Percentiles rank a stretch among this genome's conserved stretches.
These are phyloP conservation scores for Lolium multiflorum DNA, from an alignment of 176 grass and related monocot species.

Conservation along the genomic window DNA sequence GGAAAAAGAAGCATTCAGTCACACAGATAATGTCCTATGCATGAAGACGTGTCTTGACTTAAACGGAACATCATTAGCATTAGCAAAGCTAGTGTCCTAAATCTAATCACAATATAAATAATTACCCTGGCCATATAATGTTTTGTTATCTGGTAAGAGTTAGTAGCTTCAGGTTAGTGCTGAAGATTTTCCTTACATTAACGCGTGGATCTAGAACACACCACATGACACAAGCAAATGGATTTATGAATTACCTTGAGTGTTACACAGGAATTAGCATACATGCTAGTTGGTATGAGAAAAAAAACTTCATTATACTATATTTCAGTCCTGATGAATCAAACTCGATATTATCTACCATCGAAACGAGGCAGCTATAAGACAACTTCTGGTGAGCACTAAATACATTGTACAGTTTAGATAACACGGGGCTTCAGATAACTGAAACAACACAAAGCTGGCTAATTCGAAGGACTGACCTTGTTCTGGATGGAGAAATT, in stretches of 20 bases:
- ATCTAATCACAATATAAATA: not conserved
- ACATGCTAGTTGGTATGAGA: not conserved
- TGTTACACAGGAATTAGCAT: not conserved
- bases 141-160: conserved; percentile 23
- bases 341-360: not conserved
- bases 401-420: not conserved
- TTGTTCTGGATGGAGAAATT: conserved; percentile 99
- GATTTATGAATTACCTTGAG: not conserved
- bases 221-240: not conserved
- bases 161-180: not conserved
- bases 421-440: not conserved
- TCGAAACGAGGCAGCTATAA: not conserved
- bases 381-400: not conserved
- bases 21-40: not conserved
- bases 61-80: not conserved
- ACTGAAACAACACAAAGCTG: not conserved
- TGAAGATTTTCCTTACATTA: not conserved
- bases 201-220: not conserved
- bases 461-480: conserved; percentile 4
- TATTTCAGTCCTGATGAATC: not conserved
- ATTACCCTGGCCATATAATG: not conserved
- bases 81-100: not conserved
- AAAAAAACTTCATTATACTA: not conserved
- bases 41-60: not conserved
- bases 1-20: conserved; percentile 27